These are phyloP conservation scores for Fusarium sarcochroum DNA, from an alignment of 2,329 filamentous ascomycete species.

Conservation along the genomic window DNA sequence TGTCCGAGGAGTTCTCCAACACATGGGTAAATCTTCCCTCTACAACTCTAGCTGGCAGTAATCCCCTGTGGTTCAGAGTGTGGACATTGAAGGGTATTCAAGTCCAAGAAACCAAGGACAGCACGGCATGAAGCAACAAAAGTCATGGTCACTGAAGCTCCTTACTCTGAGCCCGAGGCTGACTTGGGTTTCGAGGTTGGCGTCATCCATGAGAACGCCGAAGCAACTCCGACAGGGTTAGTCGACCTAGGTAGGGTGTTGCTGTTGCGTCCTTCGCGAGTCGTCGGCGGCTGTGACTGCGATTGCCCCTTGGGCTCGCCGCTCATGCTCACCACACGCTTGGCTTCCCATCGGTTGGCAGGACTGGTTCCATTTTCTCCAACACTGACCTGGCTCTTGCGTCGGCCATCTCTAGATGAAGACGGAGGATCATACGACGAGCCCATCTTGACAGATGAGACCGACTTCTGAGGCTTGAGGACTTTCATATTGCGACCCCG, in stretches of 20 bases:
- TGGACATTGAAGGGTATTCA: neutral
- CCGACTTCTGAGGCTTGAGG: constrained; percentile 80
- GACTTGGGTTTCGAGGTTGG: constrained; percentile 57
- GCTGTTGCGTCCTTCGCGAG: constrained; percentile 55
- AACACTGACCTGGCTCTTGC: constrained; percentile 65
- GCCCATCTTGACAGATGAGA: constrained; percentile 66
- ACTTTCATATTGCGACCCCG: constrained; percentile 87
- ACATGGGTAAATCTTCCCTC: constrained; percentile 36
- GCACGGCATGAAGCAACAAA: neutral
- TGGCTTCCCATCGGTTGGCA: constrained; percentile 67
- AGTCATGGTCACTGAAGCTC: neutral
- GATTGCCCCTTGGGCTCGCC: constrained; percentile 54
- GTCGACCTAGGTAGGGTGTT: constrained; percentile 68
- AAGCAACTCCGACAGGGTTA: constrained; percentile 93
- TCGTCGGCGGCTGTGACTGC: constrained; percentile 52
- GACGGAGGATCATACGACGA: constrained; percentile 66
- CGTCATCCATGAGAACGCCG: constrained; percentile 94
- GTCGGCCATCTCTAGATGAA: constrained; percentile 65
- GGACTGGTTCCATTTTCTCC: constrained; percentile 48
- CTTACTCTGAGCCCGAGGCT: constrained; percentile 48
- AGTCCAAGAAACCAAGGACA: constrained; percentile 13
- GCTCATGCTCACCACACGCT: constrained; percentile 63
- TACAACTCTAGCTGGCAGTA: constrained; percentile 24
- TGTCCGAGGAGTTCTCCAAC: constrained; percentile 3
- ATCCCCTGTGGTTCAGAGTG: neutral